Conservation (phyloP, 305 asterid genomes). For the Striga hermonthica region DNA sequence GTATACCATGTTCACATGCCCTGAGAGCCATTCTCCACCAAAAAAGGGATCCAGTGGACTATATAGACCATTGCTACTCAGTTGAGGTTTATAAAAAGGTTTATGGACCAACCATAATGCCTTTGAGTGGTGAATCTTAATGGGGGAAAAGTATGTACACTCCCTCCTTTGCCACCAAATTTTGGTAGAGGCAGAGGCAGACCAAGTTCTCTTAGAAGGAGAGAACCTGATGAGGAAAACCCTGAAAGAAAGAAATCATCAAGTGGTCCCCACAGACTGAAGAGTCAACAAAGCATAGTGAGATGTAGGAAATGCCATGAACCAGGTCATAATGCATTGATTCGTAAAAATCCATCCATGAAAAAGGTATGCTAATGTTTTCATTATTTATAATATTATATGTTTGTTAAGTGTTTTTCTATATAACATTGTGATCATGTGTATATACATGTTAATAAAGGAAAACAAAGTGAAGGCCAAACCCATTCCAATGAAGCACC, state of each 20-base stretch:
- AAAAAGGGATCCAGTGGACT: background rate
- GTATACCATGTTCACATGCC: background rate
- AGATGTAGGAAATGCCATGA: background rate
- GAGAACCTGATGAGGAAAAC: background rate
- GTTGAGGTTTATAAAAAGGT: background rate
- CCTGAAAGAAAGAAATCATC: background rate
- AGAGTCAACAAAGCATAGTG: background rate
- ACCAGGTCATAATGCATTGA: background rate
- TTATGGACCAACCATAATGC: background rate
- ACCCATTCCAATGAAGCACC: too few relatives aligned
- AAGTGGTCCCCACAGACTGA: background rate
- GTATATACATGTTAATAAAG: too few relatives aligned
- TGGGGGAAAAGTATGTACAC: background rate
- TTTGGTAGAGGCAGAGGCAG: background rate
- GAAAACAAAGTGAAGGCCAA: too few relatives aligned
- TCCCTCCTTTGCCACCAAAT: background rate
- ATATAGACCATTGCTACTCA: background rate
- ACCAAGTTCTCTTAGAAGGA: background rate
- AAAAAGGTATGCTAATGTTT: too few relatives aligned
- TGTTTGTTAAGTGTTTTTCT: too few relatives aligned
- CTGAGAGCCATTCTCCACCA: background rate
- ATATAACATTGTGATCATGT: too few relatives aligned
- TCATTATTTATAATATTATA: too few relatives aligned
- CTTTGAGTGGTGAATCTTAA: background rate
- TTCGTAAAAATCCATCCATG: background rate